Base-by-base conservation (phyloP, 164 flowering plant genomes). In the Aristolochia californica region DNA sequence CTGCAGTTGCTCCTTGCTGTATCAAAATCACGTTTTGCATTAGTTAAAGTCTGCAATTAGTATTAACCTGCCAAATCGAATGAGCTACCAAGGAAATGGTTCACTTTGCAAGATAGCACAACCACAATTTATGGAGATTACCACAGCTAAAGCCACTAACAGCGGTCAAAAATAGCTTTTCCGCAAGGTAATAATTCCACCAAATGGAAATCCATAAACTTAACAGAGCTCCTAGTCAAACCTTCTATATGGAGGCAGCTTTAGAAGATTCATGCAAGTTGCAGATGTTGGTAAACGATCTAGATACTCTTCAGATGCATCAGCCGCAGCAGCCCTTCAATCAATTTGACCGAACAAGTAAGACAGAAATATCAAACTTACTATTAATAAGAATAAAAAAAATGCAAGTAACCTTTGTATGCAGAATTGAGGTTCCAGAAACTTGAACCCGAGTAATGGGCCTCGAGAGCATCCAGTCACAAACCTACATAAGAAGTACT, bases 401-500 rank as follows among this genome's bases (percentile, higher is more conserved):
- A 17, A 22, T 28, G 38, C 25, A n/a, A n/a, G n/a, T 55, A 11
- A 91, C 97, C 95, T 87, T 59, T 89, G 97, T 71, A 93, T 81
- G 72, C 99, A 87, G 72, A 93, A 93, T 54, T 68, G 65, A 17
- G 99, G 99, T 73, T 93, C 99, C 63, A 89, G 78, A 53, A 75
- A 79, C 67, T 66, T 84, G 71, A 93, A 93, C 40, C 99, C 99
- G 65, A 93, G 90, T 59, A 93, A 64, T 13, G 99, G 99, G 54
- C 99, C 99, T 43, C 99, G 87, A 61, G 99, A 93, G 68, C 99
- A 89, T 55, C 99, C 99, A 48, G 99, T 93, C 64, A 86, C 96
- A 77, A 93, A 93, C 78, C 98, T 91, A 71, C 22, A 69, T 64
- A 48, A 17, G 21, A 30, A 1, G 34, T 4, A 2, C 11, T 12